Percentiles rank a stretch among this genome's conserved stretches.
These are phyloP conservation scores for Hanseniaspora nectarophila DNA, from an alignment of 805 yeast species.

Conservation along the genomic window DNA sequence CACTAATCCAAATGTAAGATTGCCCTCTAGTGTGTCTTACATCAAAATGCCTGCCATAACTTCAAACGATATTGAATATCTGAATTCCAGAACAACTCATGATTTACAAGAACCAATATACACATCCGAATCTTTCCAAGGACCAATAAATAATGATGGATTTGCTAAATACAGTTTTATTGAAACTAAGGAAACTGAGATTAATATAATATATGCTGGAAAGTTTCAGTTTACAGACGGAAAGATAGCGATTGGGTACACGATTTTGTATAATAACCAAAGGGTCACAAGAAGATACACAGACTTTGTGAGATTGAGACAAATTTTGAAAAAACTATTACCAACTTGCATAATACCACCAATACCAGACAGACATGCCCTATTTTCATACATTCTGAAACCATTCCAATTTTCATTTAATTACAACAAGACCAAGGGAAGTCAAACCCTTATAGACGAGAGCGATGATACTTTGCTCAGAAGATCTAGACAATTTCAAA, in stretches of 20 bases:
- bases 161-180: not conserved
- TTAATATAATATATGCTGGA: conserved; percentile 65
- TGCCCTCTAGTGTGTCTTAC: conserved; percentile 4
- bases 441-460: conserved; percentile 38
- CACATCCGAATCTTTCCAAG: not conserved
- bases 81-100: not conserved
- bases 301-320: conserved; percentile 78
- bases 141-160: not conserved
- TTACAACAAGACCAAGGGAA: conserved; percentile 21
- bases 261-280: conserved; percentile 49
- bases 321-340: conserved; percentile 53
- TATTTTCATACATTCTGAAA: conserved; percentile 35
- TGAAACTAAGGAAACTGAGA: conserved; percentile 14
- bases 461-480: conserved; percentile 26
- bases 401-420: conserved; percentile 24
- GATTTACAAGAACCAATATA: not conserved
- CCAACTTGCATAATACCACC: conserved; percentile 86
- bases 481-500: conserved; percentile 61
- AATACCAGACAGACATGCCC: conserved; percentile 74
- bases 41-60: conserved; percentile 3
- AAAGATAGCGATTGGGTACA: conserved; percentile 70
- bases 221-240: conserved; percentile 71
- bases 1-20: not conserved
- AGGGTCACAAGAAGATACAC: conserved; percentile 76
- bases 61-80: not conserved